Conservation (phyloP, 2,329 filamentous ascomycete species). For the Penicillium sp. region DNA sequence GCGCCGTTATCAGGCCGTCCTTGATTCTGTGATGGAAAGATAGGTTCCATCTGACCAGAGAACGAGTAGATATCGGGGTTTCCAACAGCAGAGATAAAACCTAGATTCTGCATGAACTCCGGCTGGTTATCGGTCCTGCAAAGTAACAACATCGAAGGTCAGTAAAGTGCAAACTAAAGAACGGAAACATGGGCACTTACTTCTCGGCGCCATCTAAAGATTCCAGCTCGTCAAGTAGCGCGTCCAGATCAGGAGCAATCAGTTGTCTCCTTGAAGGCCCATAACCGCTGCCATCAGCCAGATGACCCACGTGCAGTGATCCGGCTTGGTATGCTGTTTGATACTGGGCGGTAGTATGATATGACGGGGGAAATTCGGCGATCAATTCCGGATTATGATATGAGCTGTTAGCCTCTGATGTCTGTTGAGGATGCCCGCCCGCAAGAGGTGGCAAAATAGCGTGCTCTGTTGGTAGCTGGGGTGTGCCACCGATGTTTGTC, state of each 20-base stretch:
- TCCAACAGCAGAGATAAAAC: constrained; percentile 36
- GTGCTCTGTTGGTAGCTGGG: constrained; percentile 20
- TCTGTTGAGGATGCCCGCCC: constrained; percentile 15
- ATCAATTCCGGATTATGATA: constrained; percentile 19
- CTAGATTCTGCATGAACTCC: constrained; percentile 41
- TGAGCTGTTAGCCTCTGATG: constrained; percentile 21
- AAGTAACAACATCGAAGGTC: constrained; percentile 1
- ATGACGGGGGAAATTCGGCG: constrained; percentile 24
- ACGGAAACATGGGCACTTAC: constrained; percentile 24
- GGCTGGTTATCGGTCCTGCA: constrained; percentile 34
- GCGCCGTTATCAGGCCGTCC: constrained; percentile 22
- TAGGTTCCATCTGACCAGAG: constrained; percentile 34
- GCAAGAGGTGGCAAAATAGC: constrained; percentile 15
- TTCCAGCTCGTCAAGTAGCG: constrained; percentile 57
- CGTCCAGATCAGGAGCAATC: constrained; percentile 44
- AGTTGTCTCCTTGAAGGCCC: constrained; percentile 27
- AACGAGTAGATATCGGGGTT: constrained; percentile 39
- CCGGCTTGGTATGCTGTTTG: constrained; percentile 28
- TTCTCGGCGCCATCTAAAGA: constrained; percentile 54
- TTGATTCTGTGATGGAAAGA: constrained; percentile 32
- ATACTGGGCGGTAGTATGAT: constrained; percentile 26
- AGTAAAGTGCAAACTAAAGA: constrained; percentile 4
- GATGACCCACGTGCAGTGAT: constrained; percentile 25
- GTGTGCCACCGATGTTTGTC: constrained; percentile 20
- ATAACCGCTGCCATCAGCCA: constrained; percentile 33